phyloP scores from a whole-genome alignment of 345 rosid genomes.

The Brassica incana region DNA sequence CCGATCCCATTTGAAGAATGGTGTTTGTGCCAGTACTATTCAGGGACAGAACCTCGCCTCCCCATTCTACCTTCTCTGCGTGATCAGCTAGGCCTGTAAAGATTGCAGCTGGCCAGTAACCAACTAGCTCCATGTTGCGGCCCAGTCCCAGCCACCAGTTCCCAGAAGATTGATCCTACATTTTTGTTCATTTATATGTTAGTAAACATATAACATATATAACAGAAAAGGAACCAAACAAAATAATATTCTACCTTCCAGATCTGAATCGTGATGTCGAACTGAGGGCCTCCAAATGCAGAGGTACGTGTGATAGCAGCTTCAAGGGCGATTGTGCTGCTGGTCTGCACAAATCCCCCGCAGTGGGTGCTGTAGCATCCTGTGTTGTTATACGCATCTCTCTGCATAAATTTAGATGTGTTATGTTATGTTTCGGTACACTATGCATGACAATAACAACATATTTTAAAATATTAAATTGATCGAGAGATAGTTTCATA shows the following conservation, averaged over 20 bases:
- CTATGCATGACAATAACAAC: not conserved
- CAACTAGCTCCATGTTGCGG: not conserved
- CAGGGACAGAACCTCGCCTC: not conserved
- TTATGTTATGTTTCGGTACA: not conserved
- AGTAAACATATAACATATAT: not conserved
- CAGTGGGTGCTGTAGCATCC: not conserved
- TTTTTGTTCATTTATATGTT: not conserved
- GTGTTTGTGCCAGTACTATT: not conserved
- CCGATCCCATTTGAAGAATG: not conserved
- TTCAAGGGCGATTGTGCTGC: not conserved
- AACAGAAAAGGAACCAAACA: not conserved
- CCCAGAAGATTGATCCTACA: not conserved
- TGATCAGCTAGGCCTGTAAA: not conserved
- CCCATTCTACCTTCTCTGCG: not conserved
- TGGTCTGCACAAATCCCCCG: not conserved
- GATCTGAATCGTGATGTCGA: not conserved
- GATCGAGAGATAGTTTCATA: not conserved
- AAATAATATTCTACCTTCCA: not conserved
- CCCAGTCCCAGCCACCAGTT: not conserved
- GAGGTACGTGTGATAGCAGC: not conserved
- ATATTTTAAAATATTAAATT: not conserved
- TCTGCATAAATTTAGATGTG: not conserved
- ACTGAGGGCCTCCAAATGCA: not conserved
- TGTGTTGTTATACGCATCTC: not conserved
- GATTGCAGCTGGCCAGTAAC: not conserved